Evolutionary conservation across 352 stramenopile species (phyloP).

Genomic region (Pythium insidiosum): DNA sequence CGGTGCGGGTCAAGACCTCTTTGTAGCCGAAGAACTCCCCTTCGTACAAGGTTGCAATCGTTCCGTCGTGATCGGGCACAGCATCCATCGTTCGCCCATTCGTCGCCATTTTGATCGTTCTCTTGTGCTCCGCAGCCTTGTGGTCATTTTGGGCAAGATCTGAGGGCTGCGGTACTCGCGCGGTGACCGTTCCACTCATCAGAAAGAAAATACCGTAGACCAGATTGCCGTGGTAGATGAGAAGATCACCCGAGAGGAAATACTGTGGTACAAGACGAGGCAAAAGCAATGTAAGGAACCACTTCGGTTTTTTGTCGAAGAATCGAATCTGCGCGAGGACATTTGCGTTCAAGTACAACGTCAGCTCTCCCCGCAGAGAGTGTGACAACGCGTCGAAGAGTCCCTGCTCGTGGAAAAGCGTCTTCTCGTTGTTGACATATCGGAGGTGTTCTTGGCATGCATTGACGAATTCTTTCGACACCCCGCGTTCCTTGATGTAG

Average conservation of each 20-base stretch:
- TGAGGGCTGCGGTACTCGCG: slow-evolving; percentile 17
- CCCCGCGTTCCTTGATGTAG: slow-evolving; percentile 72
- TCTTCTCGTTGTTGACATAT: slow-evolving; percentile 63
- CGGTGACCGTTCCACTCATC: slow-evolving; percentile 53
- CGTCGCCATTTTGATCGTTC: slow-evolving; percentile 3
- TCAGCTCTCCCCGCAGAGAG: slow-evolving; percentile 52
- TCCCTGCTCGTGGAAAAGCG: slow-evolving; percentile 48
- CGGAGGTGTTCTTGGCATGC: slow-evolving; percentile 71
- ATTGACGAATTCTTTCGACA: slow-evolving; percentile 57
- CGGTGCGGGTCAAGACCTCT: slow-evolving; percentile 44
- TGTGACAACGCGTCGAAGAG: slow-evolving; percentile 66
- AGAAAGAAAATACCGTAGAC: slow-evolving; percentile 76
- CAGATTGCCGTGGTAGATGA: slow-evolving; percentile 64
- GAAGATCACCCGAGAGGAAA: slow-evolving; percentile 53
- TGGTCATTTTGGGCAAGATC: too few species aligned
- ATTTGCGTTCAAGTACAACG: slow-evolving; percentile 49
- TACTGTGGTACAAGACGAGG: slow-evolving; percentile 60
- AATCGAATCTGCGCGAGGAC: slow-evolving; percentile 61
- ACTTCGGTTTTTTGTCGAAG: slow-evolving; percentile 82
- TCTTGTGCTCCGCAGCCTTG: too few species aligned
- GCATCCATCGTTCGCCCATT: slow-evolving; percentile 16
- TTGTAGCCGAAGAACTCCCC: slow-evolving; percentile 79
- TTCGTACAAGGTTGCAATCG: slow-evolving; percentile 61
- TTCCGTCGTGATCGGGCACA: slow-evolving; percentile 21
- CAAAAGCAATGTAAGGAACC: slow-evolving; percentile 67